Evolutionary conservation across 2,329 filamentous ascomycete species (phyloP).

Genomic region (Pseudogymnoascus destructans): DNA sequence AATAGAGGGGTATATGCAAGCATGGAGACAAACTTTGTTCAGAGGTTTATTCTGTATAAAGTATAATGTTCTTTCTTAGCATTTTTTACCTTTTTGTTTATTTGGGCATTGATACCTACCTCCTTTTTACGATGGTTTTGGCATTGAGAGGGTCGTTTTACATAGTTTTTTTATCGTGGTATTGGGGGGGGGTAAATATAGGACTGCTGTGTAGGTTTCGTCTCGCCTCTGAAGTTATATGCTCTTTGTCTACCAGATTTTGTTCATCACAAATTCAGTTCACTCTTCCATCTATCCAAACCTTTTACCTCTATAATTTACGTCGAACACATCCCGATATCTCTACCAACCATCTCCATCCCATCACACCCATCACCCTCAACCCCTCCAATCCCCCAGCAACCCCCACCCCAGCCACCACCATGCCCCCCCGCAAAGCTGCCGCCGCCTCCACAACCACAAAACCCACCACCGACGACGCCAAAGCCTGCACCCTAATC

Average conservation of each 20-base stretch:
- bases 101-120: not conserved
- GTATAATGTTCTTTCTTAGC: not conserved
- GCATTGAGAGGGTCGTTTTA: not conserved
- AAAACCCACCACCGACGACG: constrained; percentile 19
- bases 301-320: not conserved
- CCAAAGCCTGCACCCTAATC: constrained; percentile 26
- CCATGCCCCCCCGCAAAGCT: constrained; percentile 10
- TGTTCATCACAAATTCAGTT: not conserved
- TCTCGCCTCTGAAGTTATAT: not conserved
- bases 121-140: not conserved
- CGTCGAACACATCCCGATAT: not conserved
- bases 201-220: not conserved
- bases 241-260: not conserved
- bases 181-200: not conserved
- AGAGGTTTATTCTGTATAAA: constrained; percentile 6
- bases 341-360: not conserved
- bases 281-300: not conserved
- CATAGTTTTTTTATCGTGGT: not conserved
- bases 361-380: not conserved
- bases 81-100: not conserved
- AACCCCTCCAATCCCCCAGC: not conserved
- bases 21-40: not conserved
- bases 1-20: not conserved
- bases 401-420: not conserved
- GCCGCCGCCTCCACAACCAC: not conserved